Base-by-base conservation (phyloP, 495 filamentous ascomycete genomes). In the Wilcoxina mikolae region DNA sequence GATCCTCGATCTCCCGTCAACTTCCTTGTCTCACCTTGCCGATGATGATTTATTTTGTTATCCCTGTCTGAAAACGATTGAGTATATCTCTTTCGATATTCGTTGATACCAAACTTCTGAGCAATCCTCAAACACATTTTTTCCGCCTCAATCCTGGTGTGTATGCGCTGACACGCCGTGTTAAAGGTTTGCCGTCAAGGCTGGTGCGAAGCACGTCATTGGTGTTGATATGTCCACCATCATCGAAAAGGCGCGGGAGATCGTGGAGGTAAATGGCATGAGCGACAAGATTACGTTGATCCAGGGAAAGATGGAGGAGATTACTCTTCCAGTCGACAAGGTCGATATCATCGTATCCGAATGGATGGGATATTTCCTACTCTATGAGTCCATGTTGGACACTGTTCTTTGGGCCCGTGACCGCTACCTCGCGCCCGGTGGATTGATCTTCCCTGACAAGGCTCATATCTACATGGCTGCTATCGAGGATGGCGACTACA, bases 311-410 rank as follows among this genome's bases (percentile, higher is more conserved):
- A 90, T 99, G 79, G 91, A 99, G 71, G 93, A 99, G 61, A 88
- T 95, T 29, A 61, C 72, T 22, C 80, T 99, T 23, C 91, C 93
- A 22, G 89, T 89, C 59, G 73, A 76, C 27, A 79, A 94, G 65
- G 93, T 99, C 60, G 91, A 99, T 69, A 90, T 99, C 65, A 99
- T 99, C 71, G 86, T 99, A 57, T 94, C 86, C 27, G 91, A 99
- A 72, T 99, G 91, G 91, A 99, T 99, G 91, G 91, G 91, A 43
- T 99, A 99, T 73, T 94, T 91, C 72, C 78, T 99, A 43, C 78
- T 96, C 39, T 99, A 95, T 72, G 91, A 99, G 76, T 85, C 83
- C 72, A 99, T 99, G 91, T 72, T 99, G 55, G 90, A 94, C 56
- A 93, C 85, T 33, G 93, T 99, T 12, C 79, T 99, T 38, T 94